Evolutionary conservation across 768 basidiomycete species (phyloP), one percentile per base, ranked within the genome.

Genomic region (Rhizopogon vinicolor): DNA sequence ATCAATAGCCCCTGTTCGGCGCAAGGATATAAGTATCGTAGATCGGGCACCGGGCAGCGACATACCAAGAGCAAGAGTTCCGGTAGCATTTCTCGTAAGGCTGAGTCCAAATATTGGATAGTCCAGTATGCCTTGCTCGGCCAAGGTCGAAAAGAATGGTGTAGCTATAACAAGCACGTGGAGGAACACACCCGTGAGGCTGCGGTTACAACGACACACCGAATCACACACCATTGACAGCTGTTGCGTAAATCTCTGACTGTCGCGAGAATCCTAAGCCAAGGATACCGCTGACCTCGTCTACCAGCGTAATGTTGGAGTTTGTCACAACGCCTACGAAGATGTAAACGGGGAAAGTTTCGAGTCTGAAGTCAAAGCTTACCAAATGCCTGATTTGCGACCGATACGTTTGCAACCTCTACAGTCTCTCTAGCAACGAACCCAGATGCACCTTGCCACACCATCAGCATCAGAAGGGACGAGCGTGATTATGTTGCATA

Each of bases 61-160:
- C 42, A 61, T 51, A 87, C 89, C 89, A 14, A 92, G 60, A 2
- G 89, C 71, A 19, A 92, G 72, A 18, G 82, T 78, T 9, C 90
- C 89, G 10, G 76, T 79, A 2, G 70, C 64, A 62, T 86, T 84
- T 43, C 75, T 73, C 1, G 82, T 80, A 58, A 91, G 70, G 61
- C 78, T 84, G 28, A 92, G 61, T n/a, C 85, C 87, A 61, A 91
- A 91, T 8, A 92, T 63, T 1, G 90, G 90, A 64, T 90, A 92
- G 35, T 83, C 80, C 45, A 91, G 69, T 31, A 78, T 69, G 16
- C 88, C 89, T 58, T 79, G 75, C 55, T 84, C 75, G 7, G 85
- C 82, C 49, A 91, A 72, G 19, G 69, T 78, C 3, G 81, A 72
- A 44, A 91, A 77, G 71, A 91, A 87, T 0, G 90, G 86, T 0